Conservation (phyloP, 768 basidiomycete genomes). For the Tulasnella sp. region DNA sequence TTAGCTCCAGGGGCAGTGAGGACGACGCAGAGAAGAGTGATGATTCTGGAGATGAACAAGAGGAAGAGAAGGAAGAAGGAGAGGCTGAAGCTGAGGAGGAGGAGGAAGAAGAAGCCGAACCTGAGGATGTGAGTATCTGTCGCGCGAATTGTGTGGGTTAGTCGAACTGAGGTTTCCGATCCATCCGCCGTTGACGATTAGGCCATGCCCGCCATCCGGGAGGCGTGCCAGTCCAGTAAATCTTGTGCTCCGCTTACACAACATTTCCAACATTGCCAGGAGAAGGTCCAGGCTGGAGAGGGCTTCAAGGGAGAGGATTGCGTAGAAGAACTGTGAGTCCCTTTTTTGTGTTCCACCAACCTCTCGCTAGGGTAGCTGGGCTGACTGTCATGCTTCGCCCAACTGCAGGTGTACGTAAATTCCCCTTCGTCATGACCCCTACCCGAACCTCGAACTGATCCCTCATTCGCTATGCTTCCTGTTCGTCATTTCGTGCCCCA, state of each 20-base stretch:
- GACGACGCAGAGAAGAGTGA: too few species aligned
- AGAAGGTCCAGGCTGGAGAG: conserved; percentile 71
- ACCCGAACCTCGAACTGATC: neutral
- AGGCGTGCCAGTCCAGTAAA: conserved; percentile 57
- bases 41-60: conserved; percentile 21
- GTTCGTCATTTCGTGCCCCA: neutral
- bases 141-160: conserved; percentile 3
- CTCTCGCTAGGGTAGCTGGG: neutral
- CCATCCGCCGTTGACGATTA: conserved; percentile 25
- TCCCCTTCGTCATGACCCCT: neutral
- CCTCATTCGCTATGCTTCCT: neutral
- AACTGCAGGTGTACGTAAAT: conserved; percentile 15
- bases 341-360: neutral
- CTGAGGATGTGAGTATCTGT: conserved; percentile 62
- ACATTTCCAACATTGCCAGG: conserved; percentile 86
- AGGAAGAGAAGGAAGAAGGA: conserved; percentile 24
- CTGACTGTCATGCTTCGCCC: neutral
- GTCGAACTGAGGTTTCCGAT: neutral
- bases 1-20: conserved; percentile 24
- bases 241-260: conserved; percentile 60
- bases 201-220: conserved; percentile 60
- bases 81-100: conserved; percentile 32
- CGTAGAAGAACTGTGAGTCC: conserved; percentile 74
- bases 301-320: conserved; percentile 89
- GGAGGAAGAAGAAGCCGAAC: conserved; percentile 50